phyloP scores from a whole-genome alignment of 179 eudicot genomes.

The Monotropa hypopitys region DNA sequence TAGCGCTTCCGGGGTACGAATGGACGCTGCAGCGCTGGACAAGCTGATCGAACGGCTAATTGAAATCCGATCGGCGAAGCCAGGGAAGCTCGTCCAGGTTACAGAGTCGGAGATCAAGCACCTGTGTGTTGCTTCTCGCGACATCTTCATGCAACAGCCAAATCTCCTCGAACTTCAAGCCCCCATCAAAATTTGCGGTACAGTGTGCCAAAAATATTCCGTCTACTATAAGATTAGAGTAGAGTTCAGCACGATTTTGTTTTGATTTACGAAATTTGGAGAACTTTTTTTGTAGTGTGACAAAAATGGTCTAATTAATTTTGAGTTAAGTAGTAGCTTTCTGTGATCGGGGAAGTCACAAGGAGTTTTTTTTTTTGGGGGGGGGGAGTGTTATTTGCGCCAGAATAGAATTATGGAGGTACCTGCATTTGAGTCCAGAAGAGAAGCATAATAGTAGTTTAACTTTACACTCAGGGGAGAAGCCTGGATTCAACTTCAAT shows the following conservation, averaged over 20 bases:
- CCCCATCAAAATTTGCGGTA: constrained; percentile 90
- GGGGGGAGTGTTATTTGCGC: neutral
- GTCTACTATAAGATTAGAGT: neutral
- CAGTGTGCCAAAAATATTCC: neutral
- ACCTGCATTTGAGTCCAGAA: neutral
- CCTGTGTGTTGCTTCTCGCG: constrained; percentile 69
- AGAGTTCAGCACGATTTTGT: neutral
- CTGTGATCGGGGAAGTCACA: neutral
- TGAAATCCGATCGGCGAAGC: constrained; percentile 65
- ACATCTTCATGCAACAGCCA: constrained; percentile 60
- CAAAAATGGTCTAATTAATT: neutral
- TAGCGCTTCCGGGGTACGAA: constrained; percentile 11
- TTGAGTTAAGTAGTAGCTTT: neutral
- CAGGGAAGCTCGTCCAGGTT: constrained; percentile 68
- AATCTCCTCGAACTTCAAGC: constrained; percentile 84
- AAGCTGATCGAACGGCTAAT: constrained; percentile 64
- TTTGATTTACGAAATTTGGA: neutral
- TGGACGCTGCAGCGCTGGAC: constrained; percentile 55
- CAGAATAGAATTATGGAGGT: neutral
- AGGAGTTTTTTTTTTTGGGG: neutral
- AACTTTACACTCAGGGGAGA: neutral
- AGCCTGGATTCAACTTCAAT: neutral
- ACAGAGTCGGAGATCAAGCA: constrained; percentile 83
- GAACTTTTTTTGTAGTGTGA: neutral
- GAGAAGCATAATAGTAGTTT: neutral